Evolutionary conservation across 306 rosid genomes (phyloP).

Genomic region (Mimosa bimucronata): DNA sequence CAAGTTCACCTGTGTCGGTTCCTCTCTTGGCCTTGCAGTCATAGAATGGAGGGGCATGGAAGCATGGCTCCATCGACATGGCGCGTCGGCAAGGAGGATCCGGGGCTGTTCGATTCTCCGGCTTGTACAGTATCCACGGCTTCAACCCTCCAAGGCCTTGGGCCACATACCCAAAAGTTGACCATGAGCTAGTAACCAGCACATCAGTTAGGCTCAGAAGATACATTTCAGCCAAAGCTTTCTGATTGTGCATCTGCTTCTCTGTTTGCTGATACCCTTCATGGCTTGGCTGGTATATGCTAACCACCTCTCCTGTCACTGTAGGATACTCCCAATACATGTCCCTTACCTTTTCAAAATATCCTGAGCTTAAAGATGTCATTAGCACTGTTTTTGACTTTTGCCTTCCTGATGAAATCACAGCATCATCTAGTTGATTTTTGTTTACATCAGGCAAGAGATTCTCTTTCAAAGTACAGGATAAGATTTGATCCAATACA

Average conservation of each 20-base stretch:
- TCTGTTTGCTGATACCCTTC: constrained; percentile 74
- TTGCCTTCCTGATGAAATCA: constrained; percentile 31
- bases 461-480: constrained; percentile 58
- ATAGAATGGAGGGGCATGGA: constrained; percentile 79
- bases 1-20: constrained; percentile 61
- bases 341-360: constrained; percentile 61
- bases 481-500: constrained; percentile 69
- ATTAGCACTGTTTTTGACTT: constrained; percentile 65
- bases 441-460: constrained; percentile 57
- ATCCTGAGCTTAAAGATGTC: constrained; percentile 70
- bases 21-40: constrained; percentile 78
- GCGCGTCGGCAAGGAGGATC: constrained; percentile 68
- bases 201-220: constrained; percentile 64
- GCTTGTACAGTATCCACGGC: constrained; percentile 80
- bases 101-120: constrained; percentile 61
- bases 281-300: constrained; percentile 74
- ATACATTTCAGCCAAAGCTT: constrained; percentile 79
- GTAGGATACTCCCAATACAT: constrained; percentile 76
- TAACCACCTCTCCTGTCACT: constrained; percentile 61
- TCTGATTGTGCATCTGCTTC: constrained; percentile 66
- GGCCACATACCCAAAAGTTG: constrained; percentile 83
- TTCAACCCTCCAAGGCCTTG: constrained; percentile 74
- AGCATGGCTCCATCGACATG: constrained; percentile 84
- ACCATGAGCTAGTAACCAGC: constrained; percentile 77
- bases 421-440: constrained; percentile 20